phyloP scores from a whole-genome alignment of 495 filamentous ascomycete species.

The Elaphomyces granulatus region DNA sequence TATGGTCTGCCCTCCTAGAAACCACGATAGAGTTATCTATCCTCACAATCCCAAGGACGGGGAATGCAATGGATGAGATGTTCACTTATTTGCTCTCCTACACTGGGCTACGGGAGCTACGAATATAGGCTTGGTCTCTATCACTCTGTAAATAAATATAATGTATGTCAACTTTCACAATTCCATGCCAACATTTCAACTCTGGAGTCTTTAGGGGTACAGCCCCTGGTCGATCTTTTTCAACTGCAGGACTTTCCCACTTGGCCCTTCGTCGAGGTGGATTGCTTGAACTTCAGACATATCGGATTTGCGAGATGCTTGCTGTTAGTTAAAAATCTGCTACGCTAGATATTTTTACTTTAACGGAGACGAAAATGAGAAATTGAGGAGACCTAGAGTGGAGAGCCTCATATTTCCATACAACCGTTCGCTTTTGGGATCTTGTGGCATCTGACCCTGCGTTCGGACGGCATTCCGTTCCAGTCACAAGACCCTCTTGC shows the following conservation, averaged over 20 bases:
- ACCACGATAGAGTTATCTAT: no score
- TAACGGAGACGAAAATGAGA: not conserved
- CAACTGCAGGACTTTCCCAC: conserved; percentile 9
- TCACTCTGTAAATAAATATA: conserved; percentile 12
- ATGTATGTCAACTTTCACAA: conserved; percentile 9
- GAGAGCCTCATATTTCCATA: not conserved
- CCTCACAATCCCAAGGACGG: no score
- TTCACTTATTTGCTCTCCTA: no score
- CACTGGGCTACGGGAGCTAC: no score
- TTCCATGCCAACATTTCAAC: not conserved
- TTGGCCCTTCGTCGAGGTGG: conserved; percentile 18
- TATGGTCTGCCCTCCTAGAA: no score
- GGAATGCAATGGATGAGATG: no score
- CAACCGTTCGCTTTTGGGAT: not conserved
- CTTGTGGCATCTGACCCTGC: conserved; percentile 2
- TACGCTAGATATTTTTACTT: not conserved
- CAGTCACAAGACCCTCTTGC: conserved; percentile 7
- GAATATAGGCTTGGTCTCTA: conserved; percentile 16
- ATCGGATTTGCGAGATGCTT: conserved; percentile 15
- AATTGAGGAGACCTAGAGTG: not conserved
- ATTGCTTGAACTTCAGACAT: conserved; percentile 14
- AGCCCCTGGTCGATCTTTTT: not conserved
- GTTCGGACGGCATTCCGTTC: conserved; percentile 15
- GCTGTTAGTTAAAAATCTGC: conserved; percentile 8
- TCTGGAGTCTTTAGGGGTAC: not conserved